Conservation (phyloP, 1,284 basidiomycete genomes). For the Fistulina hepatica region DNA sequence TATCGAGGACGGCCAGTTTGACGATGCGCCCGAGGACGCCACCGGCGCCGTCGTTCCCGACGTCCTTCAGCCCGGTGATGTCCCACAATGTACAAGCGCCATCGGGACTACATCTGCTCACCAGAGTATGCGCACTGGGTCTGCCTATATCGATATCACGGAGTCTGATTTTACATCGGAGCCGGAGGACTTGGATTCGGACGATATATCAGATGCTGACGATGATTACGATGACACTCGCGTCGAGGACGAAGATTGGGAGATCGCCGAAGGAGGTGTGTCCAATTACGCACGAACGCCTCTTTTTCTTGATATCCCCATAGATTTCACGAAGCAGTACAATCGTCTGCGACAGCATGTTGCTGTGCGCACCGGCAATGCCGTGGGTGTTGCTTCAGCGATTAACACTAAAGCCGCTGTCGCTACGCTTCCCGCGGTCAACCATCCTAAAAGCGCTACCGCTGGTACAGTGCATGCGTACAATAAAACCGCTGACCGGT, state of each 20-base stretch:
- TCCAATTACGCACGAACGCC: constrained; percentile 1
- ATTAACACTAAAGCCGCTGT: constrained; percentile 38
- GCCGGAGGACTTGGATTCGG: background rate
- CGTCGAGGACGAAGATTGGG: constrained; percentile 20
- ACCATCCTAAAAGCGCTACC: constrained; percentile 36
- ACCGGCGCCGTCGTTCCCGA: too few species aligned
- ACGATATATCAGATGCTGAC: background rate
- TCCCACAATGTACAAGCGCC: too few species aligned
- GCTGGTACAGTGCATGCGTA: constrained; percentile 24
- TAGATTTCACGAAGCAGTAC: constrained; percentile 96
- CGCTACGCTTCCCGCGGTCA: constrained; percentile 61
- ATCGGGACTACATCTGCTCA: too few species aligned
- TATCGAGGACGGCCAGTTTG: background rate
- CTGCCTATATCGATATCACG: background rate
- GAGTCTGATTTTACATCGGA: constrained; percentile 3
- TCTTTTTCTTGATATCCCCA: constrained; percentile 5
- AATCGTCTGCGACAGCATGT: constrained; percentile 84
- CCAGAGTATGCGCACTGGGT: background rate
- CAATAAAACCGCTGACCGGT: constrained; percentile 54
- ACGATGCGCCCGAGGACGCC: background rate
- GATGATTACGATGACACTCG: constrained; percentile 10
- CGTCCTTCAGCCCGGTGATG: too few species aligned
- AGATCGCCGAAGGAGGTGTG: constrained; percentile 33
- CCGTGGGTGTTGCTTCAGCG: constrained; percentile 42
- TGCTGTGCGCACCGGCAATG: constrained; percentile 59